These are phyloP conservation scores for Plasmodiophora brassicae DNA, from an alignment of 208 protist genomes.

Conservation along the genomic window DNA sequence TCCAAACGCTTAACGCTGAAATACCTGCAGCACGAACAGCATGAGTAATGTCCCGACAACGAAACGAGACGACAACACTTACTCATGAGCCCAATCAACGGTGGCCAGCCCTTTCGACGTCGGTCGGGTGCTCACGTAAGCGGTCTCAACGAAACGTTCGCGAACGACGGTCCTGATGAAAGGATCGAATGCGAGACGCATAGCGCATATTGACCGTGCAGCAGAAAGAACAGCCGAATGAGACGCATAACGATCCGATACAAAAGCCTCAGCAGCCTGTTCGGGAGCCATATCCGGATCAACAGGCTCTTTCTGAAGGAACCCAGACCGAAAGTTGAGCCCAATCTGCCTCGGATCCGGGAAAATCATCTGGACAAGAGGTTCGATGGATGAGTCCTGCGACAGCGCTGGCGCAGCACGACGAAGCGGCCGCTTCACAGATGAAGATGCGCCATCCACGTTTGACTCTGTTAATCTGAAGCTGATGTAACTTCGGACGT, in stretches of 20 bases:
- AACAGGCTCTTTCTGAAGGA: neutral
- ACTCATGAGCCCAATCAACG: slow-evolving; percentile 19
- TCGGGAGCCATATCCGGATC: neutral
- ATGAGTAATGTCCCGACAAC: neutral
- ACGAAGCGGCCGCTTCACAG: neutral
- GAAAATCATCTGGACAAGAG: neutral
- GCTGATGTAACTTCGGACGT: neutral
- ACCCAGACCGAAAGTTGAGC: neutral
- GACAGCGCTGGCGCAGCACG: neutral
- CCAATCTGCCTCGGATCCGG: neutral
- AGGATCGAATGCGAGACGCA: neutral
- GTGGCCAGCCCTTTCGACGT: neutral
- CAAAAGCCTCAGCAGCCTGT: neutral
- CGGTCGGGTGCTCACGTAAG: neutral
- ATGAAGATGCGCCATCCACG: no score
- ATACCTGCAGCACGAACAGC: neutral
- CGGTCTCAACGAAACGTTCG: slow-evolving; percentile 1
- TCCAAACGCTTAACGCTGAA: neutral
- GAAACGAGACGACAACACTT: neutral
- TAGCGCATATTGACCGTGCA: neutral
- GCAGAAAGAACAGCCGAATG: neutral
- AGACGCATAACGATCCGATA: neutral
- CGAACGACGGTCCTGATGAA: neutral
- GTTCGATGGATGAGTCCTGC: neutral
- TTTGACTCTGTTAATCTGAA: neutral